Evolutionary conservation across 768 basidiomycete species (phyloP).

Genomic region (Mycena sanguinolenta): DNA sequence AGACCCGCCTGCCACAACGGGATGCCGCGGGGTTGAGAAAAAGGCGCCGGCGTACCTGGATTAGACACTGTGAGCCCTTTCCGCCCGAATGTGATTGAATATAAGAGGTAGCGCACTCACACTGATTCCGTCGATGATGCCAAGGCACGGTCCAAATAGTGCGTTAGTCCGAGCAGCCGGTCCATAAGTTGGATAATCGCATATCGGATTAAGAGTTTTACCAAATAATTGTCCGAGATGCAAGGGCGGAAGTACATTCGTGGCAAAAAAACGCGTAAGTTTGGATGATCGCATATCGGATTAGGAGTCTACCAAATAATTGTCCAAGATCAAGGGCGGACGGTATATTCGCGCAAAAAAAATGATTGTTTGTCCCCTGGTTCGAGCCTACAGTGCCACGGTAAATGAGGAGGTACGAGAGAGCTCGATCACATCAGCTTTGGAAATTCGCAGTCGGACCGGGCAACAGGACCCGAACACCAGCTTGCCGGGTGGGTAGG

Average conservation of each 20-base stretch:
- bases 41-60: too few species aligned
- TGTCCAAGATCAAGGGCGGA: constrained; percentile 33
- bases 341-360: constrained; percentile 30
- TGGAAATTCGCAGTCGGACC: constrained; percentile 22
- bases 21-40: too few species aligned
- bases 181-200: constrained; percentile 31
- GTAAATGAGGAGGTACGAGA: constrained; percentile 36
- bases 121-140: too few species aligned
- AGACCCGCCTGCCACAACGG: too few species aligned
- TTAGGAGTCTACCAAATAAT: constrained; percentile 38
- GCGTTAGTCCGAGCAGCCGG: constrained; percentile 17
- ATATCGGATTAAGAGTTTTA: constrained; percentile 35
- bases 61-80: too few species aligned
- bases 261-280: constrained; percentile 33
- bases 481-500: too few species aligned
- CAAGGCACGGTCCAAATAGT: too few species aligned
- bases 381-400: constrained; percentile 38
- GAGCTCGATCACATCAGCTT: constrained; percentile 21
- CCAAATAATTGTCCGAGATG: constrained; percentile 39
- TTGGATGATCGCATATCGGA: constrained; percentile 26
- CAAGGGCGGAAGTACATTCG: constrained; percentile 27
- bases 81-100: too few species aligned
- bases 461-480: too few species aligned
- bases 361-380: constrained; percentile 36
- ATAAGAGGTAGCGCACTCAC: too few species aligned